phyloP scores from a whole-genome alignment of 495 filamentous ascomycete genomes.

The Tuber calosporum region DNA sequence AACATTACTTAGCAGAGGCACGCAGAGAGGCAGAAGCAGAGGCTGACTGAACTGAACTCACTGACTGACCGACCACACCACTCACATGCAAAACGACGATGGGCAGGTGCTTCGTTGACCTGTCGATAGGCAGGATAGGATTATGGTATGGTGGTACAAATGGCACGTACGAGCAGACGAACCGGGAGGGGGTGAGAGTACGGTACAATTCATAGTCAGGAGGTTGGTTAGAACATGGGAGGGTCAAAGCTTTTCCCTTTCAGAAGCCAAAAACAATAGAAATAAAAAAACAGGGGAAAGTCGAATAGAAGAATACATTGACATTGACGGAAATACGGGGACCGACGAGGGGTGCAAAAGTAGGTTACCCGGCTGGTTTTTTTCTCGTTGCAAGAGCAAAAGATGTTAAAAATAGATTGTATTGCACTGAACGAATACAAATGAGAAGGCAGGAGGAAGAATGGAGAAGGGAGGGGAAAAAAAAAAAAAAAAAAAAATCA shows the following conservation, averaged over 20 bases:
- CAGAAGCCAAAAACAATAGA: neutral
- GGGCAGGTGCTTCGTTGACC: neutral
- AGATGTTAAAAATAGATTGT: neutral
- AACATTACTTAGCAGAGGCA: neutral
- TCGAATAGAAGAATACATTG: neutral
- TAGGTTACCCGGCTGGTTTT: neutral
- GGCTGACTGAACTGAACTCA: neutral
- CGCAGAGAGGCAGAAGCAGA: neutral
- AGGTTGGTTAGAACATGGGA: neutral
- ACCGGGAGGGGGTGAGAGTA: neutral
- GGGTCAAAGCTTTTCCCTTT: neutral
- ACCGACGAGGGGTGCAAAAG: neutral
- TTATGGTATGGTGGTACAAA: neutral
- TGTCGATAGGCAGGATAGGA: conserved; percentile 1
- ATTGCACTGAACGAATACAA: neutral
- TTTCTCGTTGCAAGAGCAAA: neutral
- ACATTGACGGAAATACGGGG: neutral
- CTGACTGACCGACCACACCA: conserved; percentile 1
- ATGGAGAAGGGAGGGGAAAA: too few species aligned
- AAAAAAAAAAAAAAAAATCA: neutral
- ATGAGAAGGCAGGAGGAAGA: neutral
- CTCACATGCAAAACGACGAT: neutral
- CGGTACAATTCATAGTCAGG: neutral
- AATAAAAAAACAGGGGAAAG: neutral
- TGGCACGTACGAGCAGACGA: neutral